Conservation (phyloP, 208 protist species). For the Trypanosoma avium region DNA sequence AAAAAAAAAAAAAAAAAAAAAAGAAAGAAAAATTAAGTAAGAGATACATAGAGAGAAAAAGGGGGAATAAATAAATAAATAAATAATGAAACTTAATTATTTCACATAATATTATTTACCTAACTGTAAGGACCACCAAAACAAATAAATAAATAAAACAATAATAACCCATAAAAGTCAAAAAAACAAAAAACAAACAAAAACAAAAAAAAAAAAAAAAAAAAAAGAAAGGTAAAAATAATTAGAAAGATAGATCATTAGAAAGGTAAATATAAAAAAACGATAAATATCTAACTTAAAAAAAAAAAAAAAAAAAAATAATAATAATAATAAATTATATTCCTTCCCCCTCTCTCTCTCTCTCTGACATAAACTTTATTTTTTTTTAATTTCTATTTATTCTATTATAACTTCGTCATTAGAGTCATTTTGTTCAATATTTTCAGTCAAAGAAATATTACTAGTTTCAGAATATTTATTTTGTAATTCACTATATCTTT, state of each 20-base stretch:
- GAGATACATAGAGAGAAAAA: background rate
- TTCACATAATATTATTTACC: too few relatives aligned
- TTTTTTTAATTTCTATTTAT: too few relatives aligned
- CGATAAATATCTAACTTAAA: background rate
- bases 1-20: conserved; percentile 8
- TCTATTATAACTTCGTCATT: too few relatives aligned
- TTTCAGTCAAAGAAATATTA: background rate
- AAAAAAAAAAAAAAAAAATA: too few relatives aligned
- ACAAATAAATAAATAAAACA: conserved; percentile 8
- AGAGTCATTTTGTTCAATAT: too few relatives aligned
- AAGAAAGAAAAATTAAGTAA: background rate
- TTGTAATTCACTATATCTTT: background rate
- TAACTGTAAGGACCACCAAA: too few relatives aligned
- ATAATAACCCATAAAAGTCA: conserved; percentile 1
- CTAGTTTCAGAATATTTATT: background rate
- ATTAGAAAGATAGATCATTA: conserved; percentile 13
- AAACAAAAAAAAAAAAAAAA: conserved; percentile 23
- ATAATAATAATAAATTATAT: too few relatives aligned
- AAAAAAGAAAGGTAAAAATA: conserved; percentile 22
- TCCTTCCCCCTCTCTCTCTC: too few relatives aligned
- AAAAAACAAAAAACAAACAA: background rate
- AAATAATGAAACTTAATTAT: too few relatives aligned
- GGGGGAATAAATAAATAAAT: too few relatives aligned
- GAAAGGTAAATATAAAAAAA: background rate
- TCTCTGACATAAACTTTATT: too few relatives aligned